A percentile compares a stretch with the other conserved stretches of the same genome.
Evolutionary conservation across 257 asterid genomes (phyloP).

Genomic region (Jacaranda copaia): DNA sequence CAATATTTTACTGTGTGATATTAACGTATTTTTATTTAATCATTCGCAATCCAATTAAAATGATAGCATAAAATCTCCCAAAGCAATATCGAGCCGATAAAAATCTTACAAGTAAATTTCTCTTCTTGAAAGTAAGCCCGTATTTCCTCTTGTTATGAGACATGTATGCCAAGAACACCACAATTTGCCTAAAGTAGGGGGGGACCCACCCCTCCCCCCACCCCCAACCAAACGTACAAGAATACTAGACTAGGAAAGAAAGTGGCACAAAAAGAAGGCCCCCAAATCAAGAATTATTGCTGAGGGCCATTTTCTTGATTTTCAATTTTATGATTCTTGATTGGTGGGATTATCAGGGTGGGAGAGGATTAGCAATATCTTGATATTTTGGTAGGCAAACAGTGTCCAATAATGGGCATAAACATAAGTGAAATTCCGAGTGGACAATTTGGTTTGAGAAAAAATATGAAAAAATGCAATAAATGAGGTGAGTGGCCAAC

Average conservation of each 20-base stretch:
- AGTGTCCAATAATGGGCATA: conserved; percentile 17
- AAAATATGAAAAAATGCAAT: neutral
- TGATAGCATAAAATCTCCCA: too few species aligned
- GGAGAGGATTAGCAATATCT: neutral
- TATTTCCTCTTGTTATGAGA: too few species aligned
- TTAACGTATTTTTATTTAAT: too few species aligned
- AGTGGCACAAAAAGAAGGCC: neutral
- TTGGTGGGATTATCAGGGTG: conserved; percentile 21
- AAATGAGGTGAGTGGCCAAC: conserved; percentile 41
- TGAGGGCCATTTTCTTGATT: neutral
- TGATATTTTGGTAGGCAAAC: conserved; percentile 21
- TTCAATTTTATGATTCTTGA: neutral
- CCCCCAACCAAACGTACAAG: too few species aligned
- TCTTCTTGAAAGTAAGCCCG: neutral
- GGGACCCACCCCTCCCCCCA: too few species aligned
- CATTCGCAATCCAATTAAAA: too few species aligned
- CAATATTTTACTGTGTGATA: too few species aligned
- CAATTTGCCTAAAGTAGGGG: too few species aligned
- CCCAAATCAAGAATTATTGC: neutral
- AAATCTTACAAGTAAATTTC: neutral
- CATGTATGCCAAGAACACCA: too few species aligned
- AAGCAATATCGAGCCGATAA: neutral
- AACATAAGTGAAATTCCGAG: conserved; percentile 36
- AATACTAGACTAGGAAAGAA: neutral
- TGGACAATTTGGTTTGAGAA: conserved; percentile 27